Evolutionary conservation across 495 filamentous ascomycete species (phyloP), one percentile per base, ranked within the genome.

Genomic region (Penicillium paxilli): DNA sequence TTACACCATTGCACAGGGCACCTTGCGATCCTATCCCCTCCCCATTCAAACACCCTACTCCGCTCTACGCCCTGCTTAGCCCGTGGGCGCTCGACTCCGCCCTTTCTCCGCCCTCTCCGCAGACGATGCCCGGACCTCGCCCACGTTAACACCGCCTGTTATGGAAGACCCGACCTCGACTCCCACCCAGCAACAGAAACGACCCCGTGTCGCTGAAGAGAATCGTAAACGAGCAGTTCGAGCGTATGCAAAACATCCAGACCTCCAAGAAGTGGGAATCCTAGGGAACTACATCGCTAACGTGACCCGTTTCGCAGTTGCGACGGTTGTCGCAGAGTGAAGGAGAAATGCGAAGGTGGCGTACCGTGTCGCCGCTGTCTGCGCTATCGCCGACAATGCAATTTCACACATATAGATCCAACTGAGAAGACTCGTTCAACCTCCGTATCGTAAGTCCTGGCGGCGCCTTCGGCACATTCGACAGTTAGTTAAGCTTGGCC

Each of bases 311-410:
- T 47, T 47, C 9, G 20, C 59, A 78, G 75, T 45, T 78, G 75
- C 49, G 75, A 78, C 55, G 73, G 73, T 32, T 78, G 75, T 58
- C 73, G 75, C 55, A 69, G 75, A 49, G 75, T 78, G 35, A 78
- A 78, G 55, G 75, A 78, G 58, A 78, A 78, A 69, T 80, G 77
- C 59, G 75, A 78, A 63, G 77, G 77, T 38, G 74, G 76, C 38
- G 71, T 78, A n/a, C 77, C 77, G 1, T 80, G 77, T 65, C 73
- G 74, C 30, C 66, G 77, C 32, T 80, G 77, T 58, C 57, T 72
- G 50, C 73, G 73, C 37, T 78, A 77, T 61, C 72, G 73, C 40
- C 68, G 77, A 21, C 74, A 73, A 55, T 80, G 77, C 60, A 68
- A 74, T 55, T 80, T 80, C 48, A 76, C 70, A 1, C 72, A 76